Base-by-base conservation (phyloP, 2,329 filamentous ascomycete genomes). In the Colletotrichum agaves region DNA sequence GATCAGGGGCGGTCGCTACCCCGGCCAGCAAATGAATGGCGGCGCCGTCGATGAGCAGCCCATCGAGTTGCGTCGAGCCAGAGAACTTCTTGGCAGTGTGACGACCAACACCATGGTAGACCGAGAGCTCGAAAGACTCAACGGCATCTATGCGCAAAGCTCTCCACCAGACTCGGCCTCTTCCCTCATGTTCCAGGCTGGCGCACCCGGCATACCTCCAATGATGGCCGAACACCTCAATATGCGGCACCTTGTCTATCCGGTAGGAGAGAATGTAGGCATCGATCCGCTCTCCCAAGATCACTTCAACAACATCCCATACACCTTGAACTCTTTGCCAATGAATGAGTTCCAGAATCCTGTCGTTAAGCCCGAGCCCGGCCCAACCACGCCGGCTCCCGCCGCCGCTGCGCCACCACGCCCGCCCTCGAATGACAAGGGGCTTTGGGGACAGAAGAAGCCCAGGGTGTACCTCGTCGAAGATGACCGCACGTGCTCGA, bases 251-350 rank as follows among this genome's bases (percentile, higher is more conserved):
- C 87, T 97, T 61, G 94, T 98, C 10, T 98, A 98, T 76, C 94
- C 95, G 0, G 93, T 97, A 15, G 94, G 94, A 17, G 90, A 94
- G 71, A 96, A 91, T 0, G 93, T 97, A 71, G 94, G 94, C 60
- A 98, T 98, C 72, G 94, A 98, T 75, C 94, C 95, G 1, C 96
- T 97, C 85, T 94, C 95, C 76, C 91, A 93, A 73, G 94, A 98
- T 73, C 94, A 98, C 75, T 93, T 98, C 75, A 90, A 95, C 81
- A 97, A 97, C 76, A 97, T 98, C 63, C 93, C 94, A 0, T 98
- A 97, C 76, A 85, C 91, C 8, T 84, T 93, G 23, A 71, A 71
- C 60, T 79, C 93, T 88, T 79, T 82, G 15, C 85, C 92, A 3
- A 81, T 84, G 2, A 82, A 77, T 50, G 79, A 85, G 61, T 78